These are phyloP conservation scores for Quercus variabilis DNA, from an alignment of 306 rosid species.

Conservation along the genomic window DNA sequence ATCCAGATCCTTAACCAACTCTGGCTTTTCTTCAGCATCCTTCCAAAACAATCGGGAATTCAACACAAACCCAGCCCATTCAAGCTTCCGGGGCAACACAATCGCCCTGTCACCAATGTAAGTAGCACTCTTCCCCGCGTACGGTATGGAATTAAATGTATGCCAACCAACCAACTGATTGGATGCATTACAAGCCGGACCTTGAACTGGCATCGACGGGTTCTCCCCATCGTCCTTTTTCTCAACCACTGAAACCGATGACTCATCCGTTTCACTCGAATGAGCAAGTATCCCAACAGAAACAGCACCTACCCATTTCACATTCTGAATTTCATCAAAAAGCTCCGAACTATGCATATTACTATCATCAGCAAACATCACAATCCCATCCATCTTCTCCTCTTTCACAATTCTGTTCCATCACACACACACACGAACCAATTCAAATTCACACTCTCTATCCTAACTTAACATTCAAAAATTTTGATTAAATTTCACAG, in stretches of 20 bases:
- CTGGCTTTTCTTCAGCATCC: constrained; percentile 75
- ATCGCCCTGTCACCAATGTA: constrained; percentile 76
- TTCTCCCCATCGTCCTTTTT: constrained; percentile 47
- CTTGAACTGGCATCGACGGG: constrained; percentile 68
- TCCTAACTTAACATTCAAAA: not conserved
- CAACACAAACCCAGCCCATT: constrained; percentile 97
- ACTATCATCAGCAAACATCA: constrained; percentile 96
- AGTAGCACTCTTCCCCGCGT: constrained; percentile 63
- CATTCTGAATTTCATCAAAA: constrained; percentile 82
- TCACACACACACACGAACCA: not conserved
- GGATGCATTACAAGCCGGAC: constrained; percentile 95
- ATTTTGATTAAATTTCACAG: not conserved
- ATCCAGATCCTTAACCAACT: constrained; percentile 80
- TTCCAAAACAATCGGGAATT: constrained; percentile 84
- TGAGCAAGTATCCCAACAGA: constrained; percentile 89
- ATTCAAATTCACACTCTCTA: constrained; percentile 29
- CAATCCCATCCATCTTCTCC: constrained; percentile 81
- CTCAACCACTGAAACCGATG: constrained; percentile 20
- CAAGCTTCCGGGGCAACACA: constrained; percentile 84
- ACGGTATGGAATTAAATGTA: constrained; percentile 71
- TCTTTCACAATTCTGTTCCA: constrained; percentile 77
- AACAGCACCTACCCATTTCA: constrained; percentile 89
- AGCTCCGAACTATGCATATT: constrained; percentile 97
- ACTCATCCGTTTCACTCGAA: constrained; percentile 38
- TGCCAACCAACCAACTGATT: constrained; percentile 92